Evolutionary conservation across 148 eudicot genomes (phyloP).

Genomic region (Spergularia bocconei): DNA sequence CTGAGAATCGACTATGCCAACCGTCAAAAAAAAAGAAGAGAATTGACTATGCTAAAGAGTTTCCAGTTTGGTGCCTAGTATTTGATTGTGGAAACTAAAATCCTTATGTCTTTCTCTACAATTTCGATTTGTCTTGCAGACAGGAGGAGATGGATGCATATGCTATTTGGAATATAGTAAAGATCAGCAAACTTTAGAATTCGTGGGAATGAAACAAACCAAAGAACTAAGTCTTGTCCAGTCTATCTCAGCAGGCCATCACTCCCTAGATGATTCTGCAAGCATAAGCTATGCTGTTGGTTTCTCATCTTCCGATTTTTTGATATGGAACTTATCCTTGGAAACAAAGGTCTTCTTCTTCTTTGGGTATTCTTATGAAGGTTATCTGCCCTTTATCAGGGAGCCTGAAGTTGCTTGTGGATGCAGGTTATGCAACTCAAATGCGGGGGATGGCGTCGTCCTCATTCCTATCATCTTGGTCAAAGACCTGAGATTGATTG

Average conservation of each 20-base stretch:
- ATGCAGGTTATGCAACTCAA: constrained; percentile 71
- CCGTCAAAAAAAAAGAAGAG: no score
- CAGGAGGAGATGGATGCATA: constrained; percentile 98
- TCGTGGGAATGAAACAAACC: constrained; percentile 87
- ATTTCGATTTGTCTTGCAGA: constrained; percentile 38
- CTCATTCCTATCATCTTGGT: constrained; percentile 81
- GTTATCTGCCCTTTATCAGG: neutral
- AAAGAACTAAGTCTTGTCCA: constrained; percentile 76
- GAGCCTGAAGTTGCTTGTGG: constrained; percentile 23
- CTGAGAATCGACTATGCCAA: neutral
- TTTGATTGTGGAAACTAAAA: neutral
- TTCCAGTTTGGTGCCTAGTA: neutral
- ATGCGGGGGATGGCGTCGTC: constrained; percentile 99
- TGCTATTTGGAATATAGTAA: constrained; percentile 77
- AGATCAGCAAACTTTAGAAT: constrained; percentile 53
- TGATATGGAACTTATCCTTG: constrained; percentile 72
- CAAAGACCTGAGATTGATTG: constrained; percentile 60
- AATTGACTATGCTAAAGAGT: neutral
- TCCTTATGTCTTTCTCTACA: no score
- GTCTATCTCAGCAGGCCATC: constrained; percentile 40
- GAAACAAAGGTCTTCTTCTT: constrained; percentile 65
- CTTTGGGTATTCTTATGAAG: neutral
- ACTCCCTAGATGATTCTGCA: constrained; percentile 36
- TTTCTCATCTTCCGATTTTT: constrained; percentile 78
- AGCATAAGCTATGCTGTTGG: constrained; percentile 66